Evolutionary conservation across 768 basidiomycete genomes (phyloP).

Genomic region (Auriscalpium orientale): DNA sequence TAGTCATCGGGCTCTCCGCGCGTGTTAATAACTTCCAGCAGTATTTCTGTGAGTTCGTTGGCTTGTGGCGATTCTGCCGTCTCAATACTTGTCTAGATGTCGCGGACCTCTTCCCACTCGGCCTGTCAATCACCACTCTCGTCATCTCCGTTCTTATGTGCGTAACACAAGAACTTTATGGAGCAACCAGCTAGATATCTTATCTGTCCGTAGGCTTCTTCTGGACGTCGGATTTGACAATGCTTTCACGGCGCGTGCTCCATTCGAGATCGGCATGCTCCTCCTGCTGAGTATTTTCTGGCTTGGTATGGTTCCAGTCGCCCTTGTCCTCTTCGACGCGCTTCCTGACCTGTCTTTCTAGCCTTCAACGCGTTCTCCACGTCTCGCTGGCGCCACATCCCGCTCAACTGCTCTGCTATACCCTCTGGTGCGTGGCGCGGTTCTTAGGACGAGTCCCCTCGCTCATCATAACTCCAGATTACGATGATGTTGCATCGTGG

Average conservation of each 20-base stretch:
- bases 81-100: conserved; percentile 29
- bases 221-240: conserved; percentile 35
- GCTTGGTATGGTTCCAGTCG: conserved; percentile 34
- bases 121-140: conserved; percentile 46
- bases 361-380: conserved; percentile 57
- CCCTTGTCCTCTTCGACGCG: neutral
- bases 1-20: conserved; percentile 45
- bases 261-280: conserved; percentile 40
- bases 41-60: conserved; percentile 44
- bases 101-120: conserved; percentile 55
- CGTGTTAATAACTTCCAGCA: conserved; percentile 51
- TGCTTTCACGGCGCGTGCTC: conserved; percentile 38
- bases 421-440: conserved; percentile 32
- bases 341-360: conserved; percentile 10
- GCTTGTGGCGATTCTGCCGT: neutral
- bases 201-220: conserved; percentile 26
- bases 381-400: conserved; percentile 43
- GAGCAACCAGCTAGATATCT: no score
- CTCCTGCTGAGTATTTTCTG: conserved; percentile 42
- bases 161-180: conserved; percentile 10
- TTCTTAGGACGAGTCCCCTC: neutral
- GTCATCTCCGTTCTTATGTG: conserved; percentile 37
- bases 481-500: conserved; percentile 39
- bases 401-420: conserved; percentile 40
- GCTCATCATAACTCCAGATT: conserved; percentile 22